Evolutionary conservation across 2,329 filamentous ascomycete genomes (phyloP).

Genomic region (Epichloe elymi): DNA sequence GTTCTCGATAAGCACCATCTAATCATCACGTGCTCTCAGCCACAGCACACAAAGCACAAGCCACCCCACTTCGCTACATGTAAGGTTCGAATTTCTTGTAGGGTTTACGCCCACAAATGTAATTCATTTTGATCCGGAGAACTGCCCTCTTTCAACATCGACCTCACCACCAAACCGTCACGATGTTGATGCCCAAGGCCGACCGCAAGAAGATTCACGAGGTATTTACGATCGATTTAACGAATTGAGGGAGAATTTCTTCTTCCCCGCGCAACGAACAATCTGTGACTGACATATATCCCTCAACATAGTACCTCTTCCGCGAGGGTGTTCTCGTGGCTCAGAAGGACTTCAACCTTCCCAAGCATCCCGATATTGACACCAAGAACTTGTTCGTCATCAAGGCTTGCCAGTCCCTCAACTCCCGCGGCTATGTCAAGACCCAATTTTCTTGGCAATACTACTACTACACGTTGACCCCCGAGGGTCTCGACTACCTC

Average conservation of each 20-base stretch:
- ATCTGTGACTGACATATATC: constrained; percentile 12
- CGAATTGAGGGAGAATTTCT: neutral
- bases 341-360: constrained; percentile 98
- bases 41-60: constrained; percentile 14
- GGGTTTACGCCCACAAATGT: constrained; percentile 34
- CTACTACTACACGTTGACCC: constrained; percentile 99
- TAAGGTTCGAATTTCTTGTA: constrained; percentile 22
- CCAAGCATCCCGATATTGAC: constrained; percentile 96
- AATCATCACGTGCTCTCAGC: constrained; percentile 21
- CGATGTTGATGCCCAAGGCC: constrained; percentile 98
- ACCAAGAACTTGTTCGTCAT: constrained; percentile 99
- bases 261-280: neutral
- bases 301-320: constrained; percentile 70
- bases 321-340: constrained; percentile 86
- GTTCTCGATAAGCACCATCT: constrained; percentile 1
- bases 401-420: constrained; percentile 98
- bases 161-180: constrained; percentile 36
- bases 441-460: constrained; percentile 99
- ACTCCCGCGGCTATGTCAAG: constrained; percentile 97
- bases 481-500: constrained; percentile 99
- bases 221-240: constrained; percentile 21
- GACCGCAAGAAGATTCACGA: constrained; percentile 99
- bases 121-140: constrained; percentile 29
- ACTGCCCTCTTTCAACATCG: constrained; percentile 37
- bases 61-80: constrained; percentile 20